Evolutionary conservation across 257 asterid species (phyloP), one percentile per base, ranked within the genome.

Genomic region (Ilex aquifolium): DNA sequence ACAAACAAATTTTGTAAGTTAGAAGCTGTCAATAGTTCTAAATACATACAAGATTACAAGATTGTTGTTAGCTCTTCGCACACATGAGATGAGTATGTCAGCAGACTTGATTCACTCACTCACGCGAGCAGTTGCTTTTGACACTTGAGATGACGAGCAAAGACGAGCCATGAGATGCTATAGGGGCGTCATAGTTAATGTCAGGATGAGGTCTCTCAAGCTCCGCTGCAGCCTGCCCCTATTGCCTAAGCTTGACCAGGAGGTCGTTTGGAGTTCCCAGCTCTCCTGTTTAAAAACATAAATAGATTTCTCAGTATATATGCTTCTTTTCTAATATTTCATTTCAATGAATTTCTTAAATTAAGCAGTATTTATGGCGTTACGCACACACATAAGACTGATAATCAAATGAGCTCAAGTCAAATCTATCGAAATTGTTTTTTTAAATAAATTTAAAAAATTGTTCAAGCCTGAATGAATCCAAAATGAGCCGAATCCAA

Each of bases 211-310:
- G 65, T 44, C 44, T 32, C 27, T 60, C 57, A 31, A 56, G 10
- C 68, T 14, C 62, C 56, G 14, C 42, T 6, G 10, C 10, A 49
- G 6, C n/a, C 9, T 44, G 13, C 9, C 50, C 21, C 15, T 29
- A 36, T 3, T 8, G 44, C 48, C 79, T 82, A 82, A 58, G 83
- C 82, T 73, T 75, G 72, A 42, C 95, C 96, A 1, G 96, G 95
- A 53, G 91, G 86, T 74, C 66, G 81, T 49, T 54, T 76, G 55
- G 89, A 83, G 63, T 74, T 83, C 62, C 96, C 91, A 0, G 91
- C 82, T 78, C 76, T 81, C 70, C 96, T 85, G 86, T 71, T 46
- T 0, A 74, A 48, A 36, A 52, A 44, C n/a, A 30, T 4, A 65
- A 30, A 7, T 66, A 58, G 42, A 39, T 6, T 42, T 27, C 12